Base-by-base conservation (phyloP, 2,329 filamentous ascomycete genomes). In the Exophiala sp. region DNA sequence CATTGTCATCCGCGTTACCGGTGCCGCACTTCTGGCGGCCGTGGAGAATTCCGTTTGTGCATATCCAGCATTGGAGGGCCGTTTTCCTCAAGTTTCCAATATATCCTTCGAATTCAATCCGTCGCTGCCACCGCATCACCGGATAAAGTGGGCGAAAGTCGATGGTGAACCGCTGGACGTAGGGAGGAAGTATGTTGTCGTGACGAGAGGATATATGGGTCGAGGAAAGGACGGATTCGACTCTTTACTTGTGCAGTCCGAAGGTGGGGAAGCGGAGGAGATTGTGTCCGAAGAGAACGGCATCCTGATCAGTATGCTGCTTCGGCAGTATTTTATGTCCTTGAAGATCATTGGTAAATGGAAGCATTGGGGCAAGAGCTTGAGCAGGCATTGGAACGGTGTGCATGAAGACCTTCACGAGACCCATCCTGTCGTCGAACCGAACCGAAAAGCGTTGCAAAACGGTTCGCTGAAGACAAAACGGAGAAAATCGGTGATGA, bases 321-420 rank as follows among this genome's bases (percentile, higher is more conserved):
- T 96, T 16, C 83, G 91, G 10, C 91, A 96, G 68, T 96, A 95
- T 71, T 96, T 96, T 71, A 87, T 95, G 80, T 88, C 85, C 5
- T 77, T 95, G 40, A 88, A 89, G 52, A 86, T 91, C 1, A 73
- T 95, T 21, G 88, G 89, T 14, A 83, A 83, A 64, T 96, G 91
- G 91, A 84, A 82, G 55, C 78, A 84, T 54, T 88, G 88, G 75
- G 81, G 85, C 11, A 75, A 79, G 1, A 78, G 77, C 55, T 75
- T 89, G 66, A 73, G 78, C 12, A 71, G 75, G 1, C 85, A 89
- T 66, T 95, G 89, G 85, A 72, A 74, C 20, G 68, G 71, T 9
- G 83, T 94, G 2, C 84, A 88, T 33, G 75, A 81, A 21, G 78
- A 78, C 18, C 74, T 90, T 42, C 78, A 84, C 62, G 70, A 72